phyloP scores from a whole-genome alignment of 306 rosid genomes.

The Corylus americana region DNA sequence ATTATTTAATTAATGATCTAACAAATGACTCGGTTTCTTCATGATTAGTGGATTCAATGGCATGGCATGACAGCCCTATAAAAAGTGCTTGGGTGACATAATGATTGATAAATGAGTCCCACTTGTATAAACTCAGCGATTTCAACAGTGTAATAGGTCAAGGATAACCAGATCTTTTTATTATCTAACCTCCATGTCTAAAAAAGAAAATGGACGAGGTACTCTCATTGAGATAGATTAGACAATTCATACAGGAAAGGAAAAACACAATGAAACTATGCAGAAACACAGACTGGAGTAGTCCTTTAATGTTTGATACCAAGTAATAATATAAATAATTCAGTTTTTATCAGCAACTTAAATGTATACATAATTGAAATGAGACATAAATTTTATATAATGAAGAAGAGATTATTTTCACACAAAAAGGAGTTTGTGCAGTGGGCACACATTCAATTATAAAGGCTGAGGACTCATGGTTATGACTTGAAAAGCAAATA shows the following conservation, averaged over 20 bases:
- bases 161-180: not conserved
- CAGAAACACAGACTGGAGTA: not conserved
- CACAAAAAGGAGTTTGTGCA: too few species aligned
- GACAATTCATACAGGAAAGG: not conserved
- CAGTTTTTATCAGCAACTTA: not conserved
- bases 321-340: not conserved
- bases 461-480: too few species aligned
- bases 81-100: not conserved
- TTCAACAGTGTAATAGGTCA: not conserved
- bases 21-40: not conserved
- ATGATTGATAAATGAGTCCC: not conserved
- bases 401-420: too few species aligned
- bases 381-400: too few species aligned
- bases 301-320: not conserved
- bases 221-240: too few species aligned
- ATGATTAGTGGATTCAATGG: not conserved
- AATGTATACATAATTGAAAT: not conserved
- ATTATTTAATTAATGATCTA: too few species aligned
- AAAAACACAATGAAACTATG: not conserved
- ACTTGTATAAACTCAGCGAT: not conserved
- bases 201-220: not conserved
- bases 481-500: not conserved
- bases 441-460: not conserved
- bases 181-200: not conserved
- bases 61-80: not conserved